Percentiles rank a stretch among this genome's conserved stretches.
Conservation (phyloP, 192 early-diverging fungal species). For the Umbelopsis ramanniana region DNA sequence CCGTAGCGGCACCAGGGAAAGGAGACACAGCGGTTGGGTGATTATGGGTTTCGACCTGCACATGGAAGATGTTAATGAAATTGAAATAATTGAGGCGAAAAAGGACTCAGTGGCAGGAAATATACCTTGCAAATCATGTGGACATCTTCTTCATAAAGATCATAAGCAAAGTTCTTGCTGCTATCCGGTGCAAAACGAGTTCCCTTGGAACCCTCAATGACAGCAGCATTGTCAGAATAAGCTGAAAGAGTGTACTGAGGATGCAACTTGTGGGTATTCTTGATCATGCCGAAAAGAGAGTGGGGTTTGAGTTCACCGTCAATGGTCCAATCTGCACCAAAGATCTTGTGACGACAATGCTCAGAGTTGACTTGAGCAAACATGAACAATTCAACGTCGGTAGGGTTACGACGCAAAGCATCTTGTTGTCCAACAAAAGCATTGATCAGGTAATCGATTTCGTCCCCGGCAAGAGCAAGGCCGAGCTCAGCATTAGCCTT, state of each 20-base stretch:
- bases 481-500: slow-evolving; percentile 90
- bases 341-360: slow-evolving; percentile 99
- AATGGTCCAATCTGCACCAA: slow-evolving; percentile 97
- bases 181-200: slow-evolving; percentile 58
- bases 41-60: slow-evolving; percentile 99
- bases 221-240: slow-evolving; percentile 98
- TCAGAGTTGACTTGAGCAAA: slow-evolving; percentile 99
- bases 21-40: slow-evolving; percentile 99
- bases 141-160: slow-evolving; percentile 66
- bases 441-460: slow-evolving; percentile 93
- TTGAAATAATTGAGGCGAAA: too few species aligned
- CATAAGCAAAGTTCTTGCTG: slow-evolving; percentile 61
- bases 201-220: slow-evolving; percentile 78
- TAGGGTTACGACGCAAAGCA: slow-evolving; percentile 83
- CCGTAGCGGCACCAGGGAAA: slow-evolving; percentile 97
- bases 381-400: slow-evolving; percentile 99
- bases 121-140: slow-evolving; percentile 86
- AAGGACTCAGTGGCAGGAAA: too few species aligned
- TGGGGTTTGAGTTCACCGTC: slow-evolving; percentile 78
- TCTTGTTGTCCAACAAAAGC: slow-evolving; percentile 68
- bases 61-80: too few species aligned
- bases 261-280: slow-evolving; percentile 85
- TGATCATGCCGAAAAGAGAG: slow-evolving; percentile 97
- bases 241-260: slow-evolving; percentile 90
- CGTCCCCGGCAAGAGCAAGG: slow-evolving; percentile 93